phyloP scores from a whole-genome alignment of 2,329 filamentous ascomycete species.

The Claviceps lovelessii region DNA sequence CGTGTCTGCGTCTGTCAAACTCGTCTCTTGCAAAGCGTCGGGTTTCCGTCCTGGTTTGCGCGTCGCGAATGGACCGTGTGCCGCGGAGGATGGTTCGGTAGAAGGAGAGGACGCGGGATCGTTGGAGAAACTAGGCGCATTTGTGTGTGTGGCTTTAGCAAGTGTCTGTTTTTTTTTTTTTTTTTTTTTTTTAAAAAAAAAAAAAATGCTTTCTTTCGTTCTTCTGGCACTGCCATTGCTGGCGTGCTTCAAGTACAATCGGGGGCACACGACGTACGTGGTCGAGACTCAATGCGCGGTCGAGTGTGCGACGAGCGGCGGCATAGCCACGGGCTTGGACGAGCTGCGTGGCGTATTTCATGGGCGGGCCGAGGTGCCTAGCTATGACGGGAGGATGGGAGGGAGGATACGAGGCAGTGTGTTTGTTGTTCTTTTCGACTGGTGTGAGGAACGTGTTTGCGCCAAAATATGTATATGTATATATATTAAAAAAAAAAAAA shows the following conservation, averaged over 20 bases:
- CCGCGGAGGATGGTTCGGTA: constrained; percentile 45
- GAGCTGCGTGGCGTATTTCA: constrained; percentile 14
- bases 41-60: constrained; percentile 38
- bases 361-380: neutral
- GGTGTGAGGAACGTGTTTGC: too few species aligned
- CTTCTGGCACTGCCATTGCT: neutral
- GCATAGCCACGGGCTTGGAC: constrained; percentile 20
- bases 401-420: too few species aligned
- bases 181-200: neutral
- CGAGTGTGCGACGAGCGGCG: constrained; percentile 20
- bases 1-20: constrained; percentile 42
- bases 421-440: too few species aligned
- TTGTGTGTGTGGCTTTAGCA: neutral
- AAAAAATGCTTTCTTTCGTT: neutral
- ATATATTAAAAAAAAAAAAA: too few species aligned
- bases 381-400: neutral
- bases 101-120: constrained; percentile 38
- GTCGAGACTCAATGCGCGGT: constrained; percentile 37
- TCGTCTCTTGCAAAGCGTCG: constrained; percentile 42
- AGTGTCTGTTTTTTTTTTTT: neutral
- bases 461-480: too few species aligned
- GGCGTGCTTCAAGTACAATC: too few species aligned
- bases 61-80: constrained; percentile 36
- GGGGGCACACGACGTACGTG: constrained; percentile 28
- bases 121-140: constrained; percentile 40